Base-by-base conservation (phyloP, 1,284 basidiomycete genomes). In the Porodaedalea pini region DNA sequence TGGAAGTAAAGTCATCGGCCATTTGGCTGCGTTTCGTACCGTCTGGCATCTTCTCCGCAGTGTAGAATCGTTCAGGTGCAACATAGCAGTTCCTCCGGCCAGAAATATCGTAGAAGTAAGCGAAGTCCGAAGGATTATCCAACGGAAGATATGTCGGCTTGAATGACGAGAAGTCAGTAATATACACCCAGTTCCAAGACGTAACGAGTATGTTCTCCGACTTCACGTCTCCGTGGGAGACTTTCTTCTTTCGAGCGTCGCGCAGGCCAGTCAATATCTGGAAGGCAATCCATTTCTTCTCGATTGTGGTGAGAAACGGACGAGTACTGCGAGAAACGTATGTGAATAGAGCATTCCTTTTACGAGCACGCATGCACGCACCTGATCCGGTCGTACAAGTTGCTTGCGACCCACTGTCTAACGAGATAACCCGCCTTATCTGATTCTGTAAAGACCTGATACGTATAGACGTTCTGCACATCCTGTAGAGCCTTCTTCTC, bases 261-360 rank as follows among this genome's bases (percentile, higher is more conserved):
- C 88, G 82, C 59, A 99, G 80, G 2, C 89, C 93, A 29, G 83
- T 88, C 52, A 99, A 76, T 1, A 99, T 78, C 71, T 99, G 96
- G 69, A 94, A 99, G 0, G 91, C 88, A 61, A 99, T 93, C 97
- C 97, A 99, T 68, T 94, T 93, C 80, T 99, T 99, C 77, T 99
- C 97, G 44, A 98, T 82, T 53, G 79, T 70, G 57, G 86, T 89
- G 50, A 99, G 78, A 73, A 99, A 99, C 0, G 97, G 97, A 27
- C 97, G 89, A 1, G 95, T 99, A 68, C 96, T 98, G 63, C 1
- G 45, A 25, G 39, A 39, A 41, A 34, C 34, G 25, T 31, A 10
- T 39, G n/a, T n/a, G n/a, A n/a, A n/a, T 7, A 3, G 15, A 31
- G 6, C 19, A 44, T 34, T 15, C 25, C 19, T 27, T 21, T 19